Conservation (phyloP, 352 stramenopile genomes). For the Globisporangium canariense region DNA sequence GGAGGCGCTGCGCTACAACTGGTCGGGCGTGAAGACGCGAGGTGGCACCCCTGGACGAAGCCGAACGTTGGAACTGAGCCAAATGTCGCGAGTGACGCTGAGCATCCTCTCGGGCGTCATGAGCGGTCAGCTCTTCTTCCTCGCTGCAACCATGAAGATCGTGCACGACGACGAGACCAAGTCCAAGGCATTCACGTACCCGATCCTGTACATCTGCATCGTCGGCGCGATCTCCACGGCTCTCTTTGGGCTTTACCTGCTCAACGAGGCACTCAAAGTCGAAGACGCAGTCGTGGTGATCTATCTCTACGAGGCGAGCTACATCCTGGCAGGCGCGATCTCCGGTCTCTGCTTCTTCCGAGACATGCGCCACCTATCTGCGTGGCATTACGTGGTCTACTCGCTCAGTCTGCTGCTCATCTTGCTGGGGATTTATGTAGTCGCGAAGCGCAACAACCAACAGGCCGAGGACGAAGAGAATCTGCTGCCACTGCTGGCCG, state of each 20-base stretch:
- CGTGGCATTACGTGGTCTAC: constrained; percentile 76
- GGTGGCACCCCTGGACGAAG: constrained; percentile 22
- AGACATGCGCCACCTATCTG: constrained; percentile 62
- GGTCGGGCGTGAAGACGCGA: constrained; percentile 10
- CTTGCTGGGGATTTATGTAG: constrained; percentile 68
- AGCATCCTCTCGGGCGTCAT: constrained; percentile 67
- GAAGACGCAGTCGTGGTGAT: constrained; percentile 82
- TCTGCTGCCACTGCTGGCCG: constrained; percentile 45
- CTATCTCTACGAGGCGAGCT: constrained; percentile 80
- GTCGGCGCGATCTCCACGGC: constrained; percentile 55
- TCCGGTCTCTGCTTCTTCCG: constrained; percentile 79
- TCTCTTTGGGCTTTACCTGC: constrained; percentile 62
- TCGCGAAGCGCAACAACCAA: constrained; percentile 47
- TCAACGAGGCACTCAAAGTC: constrained; percentile 78
- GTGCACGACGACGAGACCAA: constrained; percentile 54
- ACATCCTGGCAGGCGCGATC: constrained; percentile 70
- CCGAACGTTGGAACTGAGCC: constrained; percentile 27
- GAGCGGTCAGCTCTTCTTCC: constrained; percentile 79
- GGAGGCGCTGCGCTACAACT: constrained; percentile 49
- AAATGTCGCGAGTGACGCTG: constrained; percentile 47
- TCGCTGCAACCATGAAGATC: constrained; percentile 62
- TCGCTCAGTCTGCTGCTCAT: constrained; percentile 68
- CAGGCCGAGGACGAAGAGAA: constrained; percentile 53
- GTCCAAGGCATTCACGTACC: constrained; percentile 42
- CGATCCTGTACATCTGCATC: constrained; percentile 73